Evolutionary conservation across 1,284 basidiomycete species (phyloP).

Genomic region (Pseudozyma thailandica): DNA sequence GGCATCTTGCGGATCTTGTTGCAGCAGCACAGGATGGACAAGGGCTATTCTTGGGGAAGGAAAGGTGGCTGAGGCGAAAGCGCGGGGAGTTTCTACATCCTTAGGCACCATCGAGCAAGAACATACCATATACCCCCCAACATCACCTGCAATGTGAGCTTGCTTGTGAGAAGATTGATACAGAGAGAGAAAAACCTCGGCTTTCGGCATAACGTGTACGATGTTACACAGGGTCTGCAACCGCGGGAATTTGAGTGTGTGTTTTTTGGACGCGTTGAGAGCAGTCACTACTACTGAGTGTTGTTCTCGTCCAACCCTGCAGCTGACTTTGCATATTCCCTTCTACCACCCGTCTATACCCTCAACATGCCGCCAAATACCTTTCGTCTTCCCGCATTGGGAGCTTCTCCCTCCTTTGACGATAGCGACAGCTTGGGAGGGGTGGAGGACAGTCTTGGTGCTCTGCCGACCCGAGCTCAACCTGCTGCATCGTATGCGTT

Average conservation of each 20-base stretch:
- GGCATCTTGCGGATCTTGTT: slow-evolving; percentile 27
- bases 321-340: not conserved
- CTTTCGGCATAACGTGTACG: not conserved
- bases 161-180: not conserved
- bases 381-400: no score
- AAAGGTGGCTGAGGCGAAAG: slow-evolving; percentile 24
- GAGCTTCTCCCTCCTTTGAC: no score
- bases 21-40: slow-evolving; percentile 33
- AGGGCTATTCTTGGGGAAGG: slow-evolving; percentile 29
- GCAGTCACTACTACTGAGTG: no score
- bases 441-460: no score
- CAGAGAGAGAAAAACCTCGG: not conserved
- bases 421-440: no score
- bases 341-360: no score
- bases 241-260: no score
- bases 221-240: no score
- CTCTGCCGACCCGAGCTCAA: no score
- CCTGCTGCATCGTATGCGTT: not conserved
- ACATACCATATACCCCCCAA: not conserved
- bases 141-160: no score
- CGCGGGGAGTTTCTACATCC: slow-evolving; percentile 31
- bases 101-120: not conserved
- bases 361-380: no score
- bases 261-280: slow-evolving; percentile 1
- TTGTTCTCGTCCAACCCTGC: slow-evolving; percentile 13